These are phyloP conservation scores for Naganishia vaughanmartiniae DNA, from an alignment of 768 basidiomycete genomes.

Conservation along the genomic window DNA sequence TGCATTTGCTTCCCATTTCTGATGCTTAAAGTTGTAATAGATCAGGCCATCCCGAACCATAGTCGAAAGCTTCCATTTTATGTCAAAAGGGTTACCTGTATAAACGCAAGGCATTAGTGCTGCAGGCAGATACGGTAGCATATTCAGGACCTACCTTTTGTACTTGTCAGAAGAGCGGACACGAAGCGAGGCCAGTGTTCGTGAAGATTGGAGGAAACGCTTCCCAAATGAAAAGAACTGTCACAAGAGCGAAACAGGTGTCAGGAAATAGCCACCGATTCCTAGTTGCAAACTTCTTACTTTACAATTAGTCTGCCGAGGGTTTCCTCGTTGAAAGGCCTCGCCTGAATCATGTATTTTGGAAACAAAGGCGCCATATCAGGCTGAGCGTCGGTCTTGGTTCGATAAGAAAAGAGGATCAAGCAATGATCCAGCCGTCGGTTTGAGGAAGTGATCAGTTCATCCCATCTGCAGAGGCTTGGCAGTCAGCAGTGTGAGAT, in stretches of 20 bases:
- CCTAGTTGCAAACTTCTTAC: not conserved
- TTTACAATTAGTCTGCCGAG: not conserved
- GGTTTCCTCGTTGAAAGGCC: conserved; percentile 6
- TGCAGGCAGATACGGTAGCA: not conserved
- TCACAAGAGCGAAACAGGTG: not conserved
- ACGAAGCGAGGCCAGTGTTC: not conserved
- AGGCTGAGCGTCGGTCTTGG: conserved; percentile 23
- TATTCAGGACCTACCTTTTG: not conserved
- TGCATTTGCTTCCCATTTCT: conserved; percentile 19
- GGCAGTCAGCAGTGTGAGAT: not conserved
- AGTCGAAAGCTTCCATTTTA: conserved; percentile 3
- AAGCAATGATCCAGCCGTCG: conserved; percentile 34
- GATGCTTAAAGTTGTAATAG: conserved; percentile 6
- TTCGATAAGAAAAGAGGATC: conserved; percentile 38
- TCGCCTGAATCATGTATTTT: conserved; percentile 29
- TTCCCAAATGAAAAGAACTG: conserved; percentile 26
- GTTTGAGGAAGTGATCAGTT: not conserved
- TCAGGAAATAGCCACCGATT: not conserved
- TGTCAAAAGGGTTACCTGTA: conserved; percentile 13
- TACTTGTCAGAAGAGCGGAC: not conserved
- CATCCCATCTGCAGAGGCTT: conserved; percentile 16
- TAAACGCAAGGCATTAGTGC: not conserved
- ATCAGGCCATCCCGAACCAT: conserved; percentile 6
- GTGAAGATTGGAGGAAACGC: not conserved
- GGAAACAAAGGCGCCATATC: conserved; percentile 4